A percentile compares a stretch with the other conserved stretches of the same genome.
Conservation (phyloP, 2,329 filamentous ascomycete species). For the Rosellinia necatrix region DNA sequence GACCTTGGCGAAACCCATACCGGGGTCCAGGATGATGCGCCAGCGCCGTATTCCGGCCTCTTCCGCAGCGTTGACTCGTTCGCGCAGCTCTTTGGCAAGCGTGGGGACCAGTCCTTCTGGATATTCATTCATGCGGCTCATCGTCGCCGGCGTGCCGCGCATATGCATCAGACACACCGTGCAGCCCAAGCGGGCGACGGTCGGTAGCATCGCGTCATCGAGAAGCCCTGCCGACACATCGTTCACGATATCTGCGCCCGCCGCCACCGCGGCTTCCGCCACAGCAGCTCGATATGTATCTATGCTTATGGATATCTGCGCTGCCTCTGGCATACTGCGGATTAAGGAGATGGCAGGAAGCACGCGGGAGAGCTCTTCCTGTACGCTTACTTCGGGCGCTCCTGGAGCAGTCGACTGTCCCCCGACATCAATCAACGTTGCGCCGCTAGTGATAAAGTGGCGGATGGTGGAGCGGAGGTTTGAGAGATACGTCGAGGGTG, state of each 20-base stretch:
- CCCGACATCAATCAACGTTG: slow-evolving; percentile 87
- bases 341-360: slow-evolving; percentile 79
- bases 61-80: slow-evolving; percentile 74
- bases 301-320: slow-evolving; percentile 75
- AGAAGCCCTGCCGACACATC: slow-evolving; percentile 85
- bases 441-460: slow-evolving; percentile 68
- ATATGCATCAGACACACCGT: slow-evolving; percentile 91
- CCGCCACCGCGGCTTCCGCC: slow-evolving; percentile 73
- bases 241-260: slow-evolving; percentile 91
- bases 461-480: slow-evolving; percentile 64
- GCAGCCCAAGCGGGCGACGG: slow-evolving; percentile 75
- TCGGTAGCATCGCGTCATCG: slow-evolving; percentile 80
- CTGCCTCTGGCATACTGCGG: slow-evolving; percentile 66
- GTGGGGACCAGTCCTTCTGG: slow-evolving; percentile 43
- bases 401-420: slow-evolving; percentile 90
- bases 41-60: slow-evolving; percentile 83
- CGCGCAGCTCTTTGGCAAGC: slow-evolving; percentile 68
- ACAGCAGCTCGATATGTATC: slow-evolving; percentile 92
- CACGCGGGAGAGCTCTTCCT: slow-evolving; percentile 78
- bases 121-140: slow-evolving; percentile 73
- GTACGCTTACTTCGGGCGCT: slow-evolving; percentile 67
- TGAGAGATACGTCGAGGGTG: slow-evolving; percentile 34
- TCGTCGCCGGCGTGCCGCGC: slow-evolving; percentile 83
- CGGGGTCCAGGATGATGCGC: slow-evolving; percentile 94
- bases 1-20: slow-evolving; percentile 91